Evolutionary conservation across 768 basidiomycete species (phyloP).

Genomic region (Panaeolus papilionaceus): DNA sequence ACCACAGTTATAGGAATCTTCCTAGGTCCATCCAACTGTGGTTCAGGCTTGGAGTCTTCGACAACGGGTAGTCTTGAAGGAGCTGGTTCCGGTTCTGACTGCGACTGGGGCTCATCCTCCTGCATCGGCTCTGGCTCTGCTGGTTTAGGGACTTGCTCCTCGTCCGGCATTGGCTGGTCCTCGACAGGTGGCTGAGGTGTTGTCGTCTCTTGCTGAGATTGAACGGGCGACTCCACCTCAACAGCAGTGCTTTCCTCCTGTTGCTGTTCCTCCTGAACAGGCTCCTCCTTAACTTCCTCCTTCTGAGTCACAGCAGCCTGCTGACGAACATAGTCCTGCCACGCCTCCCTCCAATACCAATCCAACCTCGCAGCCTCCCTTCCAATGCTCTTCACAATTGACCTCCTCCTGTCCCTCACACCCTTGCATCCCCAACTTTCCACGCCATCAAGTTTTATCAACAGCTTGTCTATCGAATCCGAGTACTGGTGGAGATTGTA

Average conservation of each 20-base stretch:
- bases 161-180: conserved; percentile 4
- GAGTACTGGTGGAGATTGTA: conserved; percentile 64
- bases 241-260: too few relatives aligned
- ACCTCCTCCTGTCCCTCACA: conserved; percentile 57
- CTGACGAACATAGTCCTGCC: conserved; percentile 34
- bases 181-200: background rate
- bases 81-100: background rate
- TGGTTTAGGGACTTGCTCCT: background rate
- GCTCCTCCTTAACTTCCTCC: conserved; percentile 8
- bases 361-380: conserved; percentile 62
- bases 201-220: background rate
- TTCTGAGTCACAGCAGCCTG: conserved; percentile 15
- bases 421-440: conserved; percentile 64
- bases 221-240: too few relatives aligned
- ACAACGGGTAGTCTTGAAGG: background rate
- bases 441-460: conserved; percentile 72
- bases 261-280: conserved; percentile 4
- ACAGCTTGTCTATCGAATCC: conserved; percentile 65
- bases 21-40: background rate
- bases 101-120: background rate
- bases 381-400: conserved; percentile 65
- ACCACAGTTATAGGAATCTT: conserved; percentile 1
- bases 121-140: background rate
- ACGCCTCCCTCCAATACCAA: conserved; percentile 44
- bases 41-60: background rate